Evolutionary conservation across 148 eudicot genomes (phyloP).

Genomic region (Rhododendron williamsianum): DNA sequence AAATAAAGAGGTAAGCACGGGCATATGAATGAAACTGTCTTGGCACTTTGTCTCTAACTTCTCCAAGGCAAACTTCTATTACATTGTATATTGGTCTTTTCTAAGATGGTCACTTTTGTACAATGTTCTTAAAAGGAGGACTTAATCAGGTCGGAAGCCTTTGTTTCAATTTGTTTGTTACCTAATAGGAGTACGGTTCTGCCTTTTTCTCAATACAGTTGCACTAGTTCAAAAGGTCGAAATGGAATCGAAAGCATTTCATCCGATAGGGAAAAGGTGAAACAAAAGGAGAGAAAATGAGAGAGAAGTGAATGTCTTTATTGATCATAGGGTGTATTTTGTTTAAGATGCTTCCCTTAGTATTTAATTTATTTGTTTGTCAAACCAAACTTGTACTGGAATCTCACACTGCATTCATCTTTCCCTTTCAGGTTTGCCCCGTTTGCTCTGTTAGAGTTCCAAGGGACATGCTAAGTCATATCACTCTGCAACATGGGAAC

Average conservation of each 20-base stretch:
- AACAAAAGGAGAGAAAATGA: not conserved
- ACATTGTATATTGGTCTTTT: too few species aligned
- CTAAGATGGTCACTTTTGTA: not conserved
- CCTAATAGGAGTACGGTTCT: too few species aligned
- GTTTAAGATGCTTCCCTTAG: not conserved
- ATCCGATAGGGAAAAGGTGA: not conserved
- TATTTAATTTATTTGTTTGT: not conserved
- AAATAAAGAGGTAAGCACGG: not conserved
- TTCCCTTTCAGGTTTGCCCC: slow-evolving; percentile 65
- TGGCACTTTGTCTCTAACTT: not conserved
- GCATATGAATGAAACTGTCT: not conserved
- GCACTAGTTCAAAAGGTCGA: not conserved
- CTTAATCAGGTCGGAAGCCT: not conserved
- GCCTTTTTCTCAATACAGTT: not conserved
- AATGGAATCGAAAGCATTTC: not conserved
- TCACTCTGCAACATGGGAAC: slow-evolving; percentile 80
- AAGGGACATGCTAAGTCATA: slow-evolving; percentile 74
- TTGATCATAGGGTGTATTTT: not conserved
- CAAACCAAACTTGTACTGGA: not conserved
- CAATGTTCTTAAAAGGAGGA: not conserved
- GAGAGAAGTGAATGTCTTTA: not conserved
- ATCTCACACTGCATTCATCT: not conserved
- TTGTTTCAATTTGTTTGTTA: not conserved
- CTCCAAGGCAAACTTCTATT: not conserved
- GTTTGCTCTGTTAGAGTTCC: slow-evolving; percentile 69